These are phyloP conservation scores for Fistulifera pelliculosa DNA, from an alignment of 108 stramenopile genomes.

Conservation along the genomic window DNA sequence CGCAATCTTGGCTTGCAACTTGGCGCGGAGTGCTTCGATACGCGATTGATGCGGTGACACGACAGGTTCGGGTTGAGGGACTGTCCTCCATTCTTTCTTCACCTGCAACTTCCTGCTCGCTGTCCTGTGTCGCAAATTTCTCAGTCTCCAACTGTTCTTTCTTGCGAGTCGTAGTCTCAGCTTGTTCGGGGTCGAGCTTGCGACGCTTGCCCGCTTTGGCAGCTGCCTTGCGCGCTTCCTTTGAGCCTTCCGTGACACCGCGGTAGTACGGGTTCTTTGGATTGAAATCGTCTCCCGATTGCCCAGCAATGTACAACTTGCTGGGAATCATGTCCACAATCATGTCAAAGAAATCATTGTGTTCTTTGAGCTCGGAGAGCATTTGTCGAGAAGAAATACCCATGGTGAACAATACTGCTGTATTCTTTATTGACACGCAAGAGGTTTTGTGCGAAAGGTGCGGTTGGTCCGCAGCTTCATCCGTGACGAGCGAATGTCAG, in stretches of 20 bases:
- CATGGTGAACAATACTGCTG: too few species aligned
- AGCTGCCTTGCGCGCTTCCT: slow-evolving; percentile 51
- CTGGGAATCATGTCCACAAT: slow-evolving; percentile 82
- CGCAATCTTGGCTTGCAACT: slow-evolving; percentile 70
- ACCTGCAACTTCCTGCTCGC: slow-evolving; percentile 13
- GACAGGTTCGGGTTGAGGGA: background rate
- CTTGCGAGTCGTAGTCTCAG: slow-evolving; percentile 59
- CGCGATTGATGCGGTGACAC: slow-evolving; percentile 39
- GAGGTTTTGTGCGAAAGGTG: too few species aligned
- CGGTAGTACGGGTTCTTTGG: slow-evolving; percentile 58
- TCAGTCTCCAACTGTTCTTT: slow-evolving; percentile 44
- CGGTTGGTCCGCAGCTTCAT: too few species aligned
- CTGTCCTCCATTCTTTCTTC: slow-evolving; percentile 1
- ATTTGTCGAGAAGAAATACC: slow-evolving; percentile 5
- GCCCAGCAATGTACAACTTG: slow-evolving; percentile 66
- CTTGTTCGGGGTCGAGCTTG: slow-evolving; percentile 62
- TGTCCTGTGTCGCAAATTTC: slow-evolving; percentile 9
- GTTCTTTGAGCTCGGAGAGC: slow-evolving; percentile 50
- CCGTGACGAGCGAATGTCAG: too few species aligned
- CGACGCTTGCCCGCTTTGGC: slow-evolving; percentile 62
- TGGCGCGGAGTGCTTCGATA: slow-evolving; percentile 73
- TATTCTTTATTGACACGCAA: too few species aligned
- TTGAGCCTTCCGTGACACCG: slow-evolving; percentile 64
- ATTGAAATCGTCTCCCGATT: slow-evolving; percentile 43
- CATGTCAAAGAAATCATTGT: slow-evolving; percentile 76